phyloP scores from a whole-genome alignment of 148 eudicot genomes.

The Rhododendron ferrugineum region DNA sequence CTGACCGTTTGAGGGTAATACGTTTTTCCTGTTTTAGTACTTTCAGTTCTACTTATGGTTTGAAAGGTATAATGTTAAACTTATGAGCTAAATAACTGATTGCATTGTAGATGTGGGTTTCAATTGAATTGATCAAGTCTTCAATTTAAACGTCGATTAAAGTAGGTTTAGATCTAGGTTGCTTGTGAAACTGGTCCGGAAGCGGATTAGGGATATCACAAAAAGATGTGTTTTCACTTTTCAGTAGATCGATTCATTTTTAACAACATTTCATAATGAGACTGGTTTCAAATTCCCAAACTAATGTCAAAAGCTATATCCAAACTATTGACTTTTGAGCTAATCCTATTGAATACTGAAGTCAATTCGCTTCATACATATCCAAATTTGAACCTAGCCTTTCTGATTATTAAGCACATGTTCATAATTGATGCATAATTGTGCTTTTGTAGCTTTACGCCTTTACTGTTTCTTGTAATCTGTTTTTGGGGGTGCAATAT shows the following conservation, averaged over 20 bases:
- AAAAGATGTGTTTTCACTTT: not conserved
- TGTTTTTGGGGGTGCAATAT: not conserved
- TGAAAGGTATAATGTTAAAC: not conserved
- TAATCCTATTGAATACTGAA: not conserved
- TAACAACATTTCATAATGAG: not conserved
- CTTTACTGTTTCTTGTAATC: not conserved
- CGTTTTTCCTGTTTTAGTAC: not conserved
- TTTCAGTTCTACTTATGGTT: not conserved
- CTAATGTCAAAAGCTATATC: not conserved
- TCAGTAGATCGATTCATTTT: not conserved
- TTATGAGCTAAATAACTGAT: not conserved
- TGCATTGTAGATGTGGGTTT: not conserved
- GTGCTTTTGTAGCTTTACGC: not conserved
- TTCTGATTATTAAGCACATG: not conserved
- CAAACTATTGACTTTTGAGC: not conserved
- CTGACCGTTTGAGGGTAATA: conserved; percentile 81
- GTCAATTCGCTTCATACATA: not conserved
- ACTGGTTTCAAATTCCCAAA: not conserved
- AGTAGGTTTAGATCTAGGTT: not conserved
- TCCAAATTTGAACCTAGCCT: not conserved
- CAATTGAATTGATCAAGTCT: not conserved
- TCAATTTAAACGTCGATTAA: not conserved
- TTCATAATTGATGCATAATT: not conserved
- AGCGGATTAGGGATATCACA: not conserved
- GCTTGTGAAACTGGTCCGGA: not conserved